phyloP scores from a whole-genome alignment of 140 eudicot species.

The Eryngium alpinum region DNA sequence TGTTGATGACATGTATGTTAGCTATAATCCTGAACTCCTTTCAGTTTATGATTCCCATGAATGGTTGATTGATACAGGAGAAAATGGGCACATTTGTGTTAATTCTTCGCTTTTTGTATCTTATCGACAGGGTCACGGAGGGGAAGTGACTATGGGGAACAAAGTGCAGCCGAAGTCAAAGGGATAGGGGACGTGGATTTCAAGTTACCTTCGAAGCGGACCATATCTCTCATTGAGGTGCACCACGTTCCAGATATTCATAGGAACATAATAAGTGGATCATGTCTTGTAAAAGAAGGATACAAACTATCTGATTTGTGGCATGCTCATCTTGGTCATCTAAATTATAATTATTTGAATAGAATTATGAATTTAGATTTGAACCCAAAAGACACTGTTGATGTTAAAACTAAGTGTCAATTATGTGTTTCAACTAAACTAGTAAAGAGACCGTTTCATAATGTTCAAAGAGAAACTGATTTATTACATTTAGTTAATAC shows the following conservation, averaged over 20 bases:
- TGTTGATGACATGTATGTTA: background rate
- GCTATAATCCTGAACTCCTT: background rate
- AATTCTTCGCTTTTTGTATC: background rate
- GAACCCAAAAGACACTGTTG: background rate
- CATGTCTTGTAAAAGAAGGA: background rate
- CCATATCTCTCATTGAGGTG: background rate
- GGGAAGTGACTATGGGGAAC: constrained; percentile 7
- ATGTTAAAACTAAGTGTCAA: background rate
- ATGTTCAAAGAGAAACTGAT: background rate
- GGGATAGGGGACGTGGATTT: background rate
- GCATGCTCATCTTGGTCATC: background rate
- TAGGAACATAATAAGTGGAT: background rate
- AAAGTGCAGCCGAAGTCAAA: background rate
- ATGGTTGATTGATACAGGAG: background rate
- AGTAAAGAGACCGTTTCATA: background rate
- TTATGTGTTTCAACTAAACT: background rate
- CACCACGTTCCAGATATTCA: background rate
- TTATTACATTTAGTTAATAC: background rate
- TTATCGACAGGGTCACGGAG: background rate
- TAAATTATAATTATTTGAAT: background rate
- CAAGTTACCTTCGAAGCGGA: background rate
- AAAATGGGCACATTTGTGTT: constrained; percentile 15
- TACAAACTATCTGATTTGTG: background rate
- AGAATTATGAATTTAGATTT: background rate
- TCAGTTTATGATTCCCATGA: background rate